Percentiles rank a stretch among this genome's conserved stretches.
Evolutionary conservation across 2,329 filamentous ascomycete species (phyloP).

Genomic region (Alternaria dauci): DNA sequence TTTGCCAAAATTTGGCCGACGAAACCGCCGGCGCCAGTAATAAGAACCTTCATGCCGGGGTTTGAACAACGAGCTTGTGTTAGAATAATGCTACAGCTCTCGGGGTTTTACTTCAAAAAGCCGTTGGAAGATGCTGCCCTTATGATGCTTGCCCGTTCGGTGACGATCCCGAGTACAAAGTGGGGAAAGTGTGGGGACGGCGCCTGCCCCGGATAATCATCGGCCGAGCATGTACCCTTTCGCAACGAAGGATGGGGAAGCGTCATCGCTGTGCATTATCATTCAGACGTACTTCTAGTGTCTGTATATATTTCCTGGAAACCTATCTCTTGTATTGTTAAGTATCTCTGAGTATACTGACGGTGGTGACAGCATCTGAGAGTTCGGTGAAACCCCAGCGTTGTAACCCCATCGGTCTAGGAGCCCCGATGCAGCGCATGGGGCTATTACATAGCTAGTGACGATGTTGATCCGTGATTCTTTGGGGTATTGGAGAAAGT

Average conservation of each 20-base stretch:
- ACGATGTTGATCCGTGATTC: neutral
- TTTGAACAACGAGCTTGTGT: neutral
- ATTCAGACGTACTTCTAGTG: neutral
- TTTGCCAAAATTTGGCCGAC: conserved; percentile 69
- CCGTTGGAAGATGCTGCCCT: conserved; percentile 1
- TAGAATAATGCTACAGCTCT: neutral
- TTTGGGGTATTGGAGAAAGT: neutral
- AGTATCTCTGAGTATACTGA: neutral
- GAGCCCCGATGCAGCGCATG: conserved; percentile 1
- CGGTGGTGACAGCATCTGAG: neutral
- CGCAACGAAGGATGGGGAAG: neutral
- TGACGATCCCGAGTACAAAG: conserved; percentile 18
- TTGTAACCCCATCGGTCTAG: neutral
- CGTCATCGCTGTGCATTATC: neutral
- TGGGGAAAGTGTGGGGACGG: conserved; percentile 26
- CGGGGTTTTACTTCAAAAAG: neutral
- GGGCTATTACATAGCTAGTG: conserved; percentile 3
- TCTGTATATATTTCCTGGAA: neutral
- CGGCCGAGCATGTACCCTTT: conserved; percentile 7
- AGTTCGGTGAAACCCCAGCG: neutral
- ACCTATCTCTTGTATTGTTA: neutral
- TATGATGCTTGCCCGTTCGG: conserved; percentile 14
- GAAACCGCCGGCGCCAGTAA: conserved; percentile 71
- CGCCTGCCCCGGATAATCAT: conserved; percentile 19
- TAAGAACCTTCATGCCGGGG: conserved; percentile 59